Base-by-base conservation (phyloP, 2,329 filamentous ascomycete genomes). In the Alternaria triticimaculans region DNA sequence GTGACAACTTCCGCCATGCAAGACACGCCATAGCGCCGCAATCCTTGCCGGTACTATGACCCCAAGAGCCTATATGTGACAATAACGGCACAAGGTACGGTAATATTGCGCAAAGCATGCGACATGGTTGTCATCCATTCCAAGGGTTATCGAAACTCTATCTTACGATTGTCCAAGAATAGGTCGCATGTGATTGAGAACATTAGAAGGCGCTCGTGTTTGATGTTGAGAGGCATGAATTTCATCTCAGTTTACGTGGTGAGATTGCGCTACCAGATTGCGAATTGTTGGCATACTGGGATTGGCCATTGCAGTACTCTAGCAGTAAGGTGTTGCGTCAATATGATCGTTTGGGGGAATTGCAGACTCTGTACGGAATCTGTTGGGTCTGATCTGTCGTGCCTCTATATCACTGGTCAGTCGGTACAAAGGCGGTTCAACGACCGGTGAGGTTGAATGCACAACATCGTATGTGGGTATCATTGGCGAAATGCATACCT, bases 21-120 rank as follows among this genome's bases (percentile, higher is more conserved):
- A 45, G 30, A 60, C 51, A 44, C 30, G 18, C 43, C 26, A 49
- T 23, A 12, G 30, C 51, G 30, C n/a, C 21, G 30, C 53, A 23
- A 56, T 48, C 25, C 18, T 60, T 53, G 60, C 60, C 48, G 63
- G 49, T 62, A 59, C 50, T 70, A 68, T 68, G 66, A 15, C 60
- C 60, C 62, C 60, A 55, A 45, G 37, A 57, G 59, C 58, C 67
- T 73, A 73, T 73, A 74, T 71, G 65, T 70, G 71, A 69, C 62
- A 71, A 73, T 71, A 66, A 68, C 62, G 44, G 55, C 50, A 58
- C 57, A 66, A 65, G 53, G 37, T 21, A 37, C 49, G 28, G 55
- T 44, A 50, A 73, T 69, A 72, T 67, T 71, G 60, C 63, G 49
- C 60, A 56, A 56, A 58, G 20, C 33, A 37, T 41, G 51, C 33